These are phyloP conservation scores for Fusarium sp. DNA, from an alignment of 2,329 filamentous ascomycete species.

Conservation along the genomic window DNA sequence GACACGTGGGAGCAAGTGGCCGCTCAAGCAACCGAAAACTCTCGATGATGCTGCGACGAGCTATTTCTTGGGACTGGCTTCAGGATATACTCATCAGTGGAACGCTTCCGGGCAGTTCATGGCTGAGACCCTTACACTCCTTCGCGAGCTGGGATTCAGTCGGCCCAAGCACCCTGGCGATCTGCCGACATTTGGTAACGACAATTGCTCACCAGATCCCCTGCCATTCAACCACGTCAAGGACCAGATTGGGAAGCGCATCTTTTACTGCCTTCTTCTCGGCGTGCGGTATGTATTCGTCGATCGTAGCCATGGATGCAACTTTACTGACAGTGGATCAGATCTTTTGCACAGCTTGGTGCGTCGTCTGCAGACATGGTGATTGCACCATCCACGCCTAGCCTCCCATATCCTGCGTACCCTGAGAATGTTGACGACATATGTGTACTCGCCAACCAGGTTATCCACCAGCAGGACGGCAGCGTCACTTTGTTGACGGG, in stretches of 20 bases:
- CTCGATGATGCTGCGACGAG: constrained; percentile 73
- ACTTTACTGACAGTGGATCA: constrained; percentile 47
- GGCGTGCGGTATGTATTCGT: constrained; percentile 67
- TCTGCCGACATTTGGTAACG: constrained; percentile 54
- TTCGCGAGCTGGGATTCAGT: constrained; percentile 74
- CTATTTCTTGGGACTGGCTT: constrained; percentile 77
- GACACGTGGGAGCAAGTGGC: constrained; percentile 69
- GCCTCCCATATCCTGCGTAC: constrained; percentile 80
- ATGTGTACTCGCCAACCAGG: constrained; percentile 77
- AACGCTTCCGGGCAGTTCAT: constrained; percentile 76
- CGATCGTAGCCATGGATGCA: constrained; percentile 2
- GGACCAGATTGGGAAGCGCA: constrained; percentile 77
- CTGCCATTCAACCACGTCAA: constrained; percentile 74
- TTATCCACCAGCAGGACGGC: constrained; percentile 75
- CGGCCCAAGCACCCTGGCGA: constrained; percentile 61
- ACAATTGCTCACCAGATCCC: constrained; percentile 53
- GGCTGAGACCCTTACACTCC: constrained; percentile 75
- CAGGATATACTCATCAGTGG: constrained; percentile 75
- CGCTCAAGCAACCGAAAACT: constrained; percentile 59
- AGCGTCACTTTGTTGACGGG: constrained; percentile 77
- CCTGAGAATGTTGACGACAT: constrained; percentile 87
- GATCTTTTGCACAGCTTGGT: constrained; percentile 82
- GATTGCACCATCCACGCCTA: constrained; percentile 79
- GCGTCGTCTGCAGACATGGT: constrained; percentile 76
- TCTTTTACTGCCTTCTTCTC: constrained; percentile 87